Base-by-base conservation (phyloP, 2,329 filamentous ascomycete species). In the Cytospora chrysosperma region DNA sequence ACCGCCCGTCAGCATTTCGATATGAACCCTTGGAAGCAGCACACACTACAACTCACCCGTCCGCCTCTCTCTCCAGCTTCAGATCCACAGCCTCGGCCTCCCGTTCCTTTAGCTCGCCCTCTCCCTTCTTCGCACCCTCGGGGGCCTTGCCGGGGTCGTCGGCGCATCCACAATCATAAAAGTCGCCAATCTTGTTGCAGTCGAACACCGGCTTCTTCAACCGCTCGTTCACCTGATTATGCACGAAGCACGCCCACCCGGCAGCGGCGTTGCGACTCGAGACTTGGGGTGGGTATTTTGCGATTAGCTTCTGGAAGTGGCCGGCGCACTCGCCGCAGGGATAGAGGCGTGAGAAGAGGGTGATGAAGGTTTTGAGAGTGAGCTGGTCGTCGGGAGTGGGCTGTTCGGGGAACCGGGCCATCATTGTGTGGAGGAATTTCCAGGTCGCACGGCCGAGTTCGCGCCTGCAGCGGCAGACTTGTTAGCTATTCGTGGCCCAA, bases 381-480 rank as follows among this genome's bases (percentile, higher is more conserved):
- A 83, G 78, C 68, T 83, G 83, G 69, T 90, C 87, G 67, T 88
- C 85, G 58, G 79, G 72, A 3, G 84, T 83, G 2, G 88, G 87
- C 69, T 85, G 79, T 61, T 89, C 86, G 68, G 88, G 88, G 75
- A 88, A 90, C 50, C 86, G 85, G 13, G 86, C 84, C 78, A 88
- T 86, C 82, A 88, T 89, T 3, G 88, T 90, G 74, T 90, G 88
- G 57, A 90, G 78, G 69, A 90, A 82, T 71, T 88, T 88, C 88
- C 88, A 90, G 40, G 86, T 85, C 27, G 88, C 85, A 65, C 85
- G 84, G 67, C 88, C 88, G 55, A 90, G 82, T 73, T 90, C 87
- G 69, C 83, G 83, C 72, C 83, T 86, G 69, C 7, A 17, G 47
- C 6, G 26, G 28, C n/a, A 40, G 9, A 21, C 13, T 15, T n/a